Evolutionary conservation across 139 green algal genomes (phyloP), one percentile per base, ranked within the genome.

Genomic region (Asterochloris erici): DNA sequence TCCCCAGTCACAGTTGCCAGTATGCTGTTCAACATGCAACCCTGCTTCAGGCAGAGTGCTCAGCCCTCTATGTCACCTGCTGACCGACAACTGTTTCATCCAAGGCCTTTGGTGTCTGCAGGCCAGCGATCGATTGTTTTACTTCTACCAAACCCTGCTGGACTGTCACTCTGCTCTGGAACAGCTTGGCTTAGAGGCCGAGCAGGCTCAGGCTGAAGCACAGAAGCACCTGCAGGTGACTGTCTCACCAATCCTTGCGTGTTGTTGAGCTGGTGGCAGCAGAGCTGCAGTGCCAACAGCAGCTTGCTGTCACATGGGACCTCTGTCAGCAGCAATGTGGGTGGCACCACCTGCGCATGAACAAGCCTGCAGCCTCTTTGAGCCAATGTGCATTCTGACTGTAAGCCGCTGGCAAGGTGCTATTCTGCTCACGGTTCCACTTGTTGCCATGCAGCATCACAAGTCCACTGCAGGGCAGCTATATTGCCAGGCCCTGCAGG

Each of bases 51-150:
- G 38, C 38, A 54, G 38, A 54, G 38, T 54, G 6, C 38, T 54
- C 38, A 54, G 38, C 66, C 66, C 66, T 71, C 21, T 23, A 9
- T 71, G 66, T 9, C 2, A 6, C 38, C 38, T 54, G 38, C 38
- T 54, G 38, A 54, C 38, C 4, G 38, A 6, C 6, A 54, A 54
- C 10, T 9, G 9, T 2, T 23, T 71, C 66, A 71, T 71, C 19
- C 19, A 71, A 4, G 17, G 16, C 47, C 11, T 15, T 29, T 63
- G 29, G 14, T 21, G 54, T 21, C 64, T 90, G 74, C 88, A 94
- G 84, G 93, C 96, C 14, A 93, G 90, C 13, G 93, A 92, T 54
- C 84, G 95, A 13, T 62, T 96, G 15, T 99, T 96, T 87, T 99
- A 98, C 85, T 77, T 99, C 9, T 96, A 93, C 76, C 93, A 98